Base-by-base conservation (phyloP, 495 filamentous ascomycete genomes). In the Penicillium dipodomyicola region DNA sequence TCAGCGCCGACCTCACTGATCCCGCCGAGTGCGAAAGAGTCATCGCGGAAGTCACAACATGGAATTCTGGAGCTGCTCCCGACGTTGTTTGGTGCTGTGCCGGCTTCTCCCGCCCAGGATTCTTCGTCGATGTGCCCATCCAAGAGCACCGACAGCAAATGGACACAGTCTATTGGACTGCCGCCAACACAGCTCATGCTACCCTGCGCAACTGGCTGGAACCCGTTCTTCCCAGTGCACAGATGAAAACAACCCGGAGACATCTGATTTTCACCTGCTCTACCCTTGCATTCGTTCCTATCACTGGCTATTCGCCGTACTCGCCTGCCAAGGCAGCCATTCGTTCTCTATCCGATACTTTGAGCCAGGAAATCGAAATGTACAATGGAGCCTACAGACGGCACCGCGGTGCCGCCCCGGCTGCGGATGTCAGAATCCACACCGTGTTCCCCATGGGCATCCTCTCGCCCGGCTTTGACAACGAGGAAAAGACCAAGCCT, bases 81-180 rank as follows among this genome's bases (percentile, higher is more conserved):
- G 92, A 97, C 64, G 80, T 96, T 53, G 88, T 97, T 42, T 97
- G 94, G 92, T 92, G 90, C 68, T 86, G 90, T 56, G 95, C 94
- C 12, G 92, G 92, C 63, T 79, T 82, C 58, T 83, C 89, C 8
- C 77, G 77, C 39, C 93, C 95, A 0, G 75, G 84, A 5, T 86
- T 93, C 64, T 97, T 95, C 78, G 68, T 89, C 57, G 89, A 96
- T 56, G 82, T 81, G 15, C 72, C 82, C 22, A 65, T 87, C n/a
- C 67, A 83, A 22, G 78, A 77, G 12, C 73, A 93, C 54, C 81
- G 86, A 22, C 73, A 81, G 63, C 91, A 96, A 73, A 96, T 97
- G 85, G 88, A 92, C 67, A 84, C 88, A 41, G 94, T 97, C 67
- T 98, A 91, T 76, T 95, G 88, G 80, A 87, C 91, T 35, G 83